Conservation (phyloP, 768 basidiomycete genomes). For the Boletus subparvulus region DNA sequence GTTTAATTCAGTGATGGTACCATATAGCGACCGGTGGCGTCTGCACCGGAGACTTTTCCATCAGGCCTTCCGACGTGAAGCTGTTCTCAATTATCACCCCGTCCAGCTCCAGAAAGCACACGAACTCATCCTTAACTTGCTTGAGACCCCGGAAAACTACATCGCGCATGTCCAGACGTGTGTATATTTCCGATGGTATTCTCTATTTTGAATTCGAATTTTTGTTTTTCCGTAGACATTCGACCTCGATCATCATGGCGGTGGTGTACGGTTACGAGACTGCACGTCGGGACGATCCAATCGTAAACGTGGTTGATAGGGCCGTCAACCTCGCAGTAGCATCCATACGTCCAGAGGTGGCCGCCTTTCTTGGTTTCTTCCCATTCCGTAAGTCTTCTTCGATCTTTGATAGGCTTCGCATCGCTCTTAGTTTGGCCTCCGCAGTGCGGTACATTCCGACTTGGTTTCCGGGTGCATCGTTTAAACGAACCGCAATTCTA, state of each 20-base stretch:
- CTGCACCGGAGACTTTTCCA: slow-evolving; percentile 30
- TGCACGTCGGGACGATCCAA: slow-evolving; percentile 25
- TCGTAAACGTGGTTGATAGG: slow-evolving; percentile 26
- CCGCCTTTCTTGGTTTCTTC: slow-evolving; percentile 38
- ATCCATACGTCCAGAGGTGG: slow-evolving; percentile 28
- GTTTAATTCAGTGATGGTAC: slow-evolving; percentile 30
- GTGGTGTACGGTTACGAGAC: slow-evolving; percentile 33
- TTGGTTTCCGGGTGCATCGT: slow-evolving; percentile 42
- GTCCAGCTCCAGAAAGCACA: slow-evolving; percentile 27
- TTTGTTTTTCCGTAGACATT: slow-evolving; percentile 15
- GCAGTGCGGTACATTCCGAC: slow-evolving; percentile 37
- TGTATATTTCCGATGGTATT: not conserved
- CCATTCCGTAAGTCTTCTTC: slow-evolving; percentile 32
- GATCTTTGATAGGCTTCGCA: not conserved
- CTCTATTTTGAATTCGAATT: not conserved
- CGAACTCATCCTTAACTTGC: slow-evolving; percentile 27
- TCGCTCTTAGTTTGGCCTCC: not conserved
- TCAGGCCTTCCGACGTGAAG: slow-evolving; percentile 27
- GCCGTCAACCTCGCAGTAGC: slow-evolving; percentile 22
- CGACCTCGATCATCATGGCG: slow-evolving; percentile 30
- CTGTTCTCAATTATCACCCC: slow-evolving; percentile 16
- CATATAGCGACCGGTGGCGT: slow-evolving; percentile 30
- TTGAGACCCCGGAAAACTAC: slow-evolving; percentile 20
- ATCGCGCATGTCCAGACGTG: slow-evolving; percentile 27
- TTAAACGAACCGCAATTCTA: slow-evolving; percentile 30